Evolutionary conservation across 495 filamentous ascomycete species (phyloP).

Genomic region (Articulospora tetracladia): DNA sequence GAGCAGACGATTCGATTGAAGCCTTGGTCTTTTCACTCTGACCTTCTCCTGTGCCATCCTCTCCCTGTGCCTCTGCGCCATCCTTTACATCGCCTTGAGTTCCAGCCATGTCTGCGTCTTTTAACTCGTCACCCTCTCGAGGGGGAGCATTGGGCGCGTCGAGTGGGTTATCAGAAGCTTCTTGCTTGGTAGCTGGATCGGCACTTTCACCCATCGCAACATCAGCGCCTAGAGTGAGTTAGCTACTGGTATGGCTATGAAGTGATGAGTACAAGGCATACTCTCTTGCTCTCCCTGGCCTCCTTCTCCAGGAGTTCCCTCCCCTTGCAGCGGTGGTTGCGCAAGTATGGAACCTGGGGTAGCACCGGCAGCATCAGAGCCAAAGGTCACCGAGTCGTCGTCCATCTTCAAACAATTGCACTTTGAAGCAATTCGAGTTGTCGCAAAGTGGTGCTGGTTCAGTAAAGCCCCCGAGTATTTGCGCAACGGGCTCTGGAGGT

Average conservation of each 20-base stretch:
- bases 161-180: constrained; percentile 74
- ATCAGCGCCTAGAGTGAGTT: constrained; percentile 31
- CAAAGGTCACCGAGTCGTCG: constrained; percentile 47
- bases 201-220: constrained; percentile 50
- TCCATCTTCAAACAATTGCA: constrained; percentile 40
- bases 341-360: constrained; percentile 47
- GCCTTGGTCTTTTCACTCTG: constrained; percentile 56
- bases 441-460: constrained; percentile 15
- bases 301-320: constrained; percentile 32
- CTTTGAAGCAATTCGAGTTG: constrained; percentile 14
- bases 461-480: not conserved
- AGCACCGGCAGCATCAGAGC: constrained; percentile 45
- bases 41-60: constrained; percentile 34
- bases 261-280: constrained; percentile 18
- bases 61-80: constrained; percentile 12
- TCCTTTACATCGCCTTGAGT: constrained; percentile 46
- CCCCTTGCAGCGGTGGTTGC: constrained; percentile 43
- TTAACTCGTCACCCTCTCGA: constrained; percentile 59
- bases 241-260: constrained; percentile 5
- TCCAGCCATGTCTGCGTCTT: constrained; percentile 87
- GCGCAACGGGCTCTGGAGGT: constrained; percentile 6
- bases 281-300: constrained; percentile 6
- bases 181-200: constrained; percentile 48
- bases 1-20: constrained; percentile 77
- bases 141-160: constrained; percentile 79